phyloP scores from a whole-genome alignment of 2,329 filamentous ascomycete genomes.

The Blastomyces emzantsi region DNA sequence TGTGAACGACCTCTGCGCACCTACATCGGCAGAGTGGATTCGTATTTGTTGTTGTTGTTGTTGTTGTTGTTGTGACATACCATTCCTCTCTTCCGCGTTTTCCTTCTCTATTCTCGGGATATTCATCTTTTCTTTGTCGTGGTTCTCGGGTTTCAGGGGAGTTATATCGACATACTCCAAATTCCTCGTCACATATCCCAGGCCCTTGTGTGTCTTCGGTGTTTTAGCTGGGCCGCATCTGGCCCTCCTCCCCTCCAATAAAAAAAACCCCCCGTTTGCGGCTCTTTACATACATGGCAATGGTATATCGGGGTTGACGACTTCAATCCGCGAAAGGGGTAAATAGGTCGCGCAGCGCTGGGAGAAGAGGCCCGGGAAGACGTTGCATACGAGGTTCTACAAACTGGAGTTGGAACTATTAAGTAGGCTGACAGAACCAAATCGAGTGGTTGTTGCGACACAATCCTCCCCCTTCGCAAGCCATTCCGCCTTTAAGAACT shows the following conservation, averaged over 20 bases:
- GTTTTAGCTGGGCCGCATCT: not conserved
- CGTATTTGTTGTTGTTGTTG: not conserved
- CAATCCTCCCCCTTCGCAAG: not conserved
- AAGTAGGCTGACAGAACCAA: not conserved
- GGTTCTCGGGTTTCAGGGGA: not conserved
- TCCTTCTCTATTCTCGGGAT: not conserved
- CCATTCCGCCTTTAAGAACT: not conserved
- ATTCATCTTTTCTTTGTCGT: not conserved
- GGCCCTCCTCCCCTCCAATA: not conserved
- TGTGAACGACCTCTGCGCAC: not conserved
- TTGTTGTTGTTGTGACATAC: not conserved
- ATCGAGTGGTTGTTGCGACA: not conserved
- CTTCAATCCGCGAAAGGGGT: not conserved
- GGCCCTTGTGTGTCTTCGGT: not conserved
- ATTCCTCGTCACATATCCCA: too few species aligned
- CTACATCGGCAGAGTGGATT: not conserved
- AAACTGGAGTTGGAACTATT: not conserved
- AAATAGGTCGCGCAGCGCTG: not conserved
- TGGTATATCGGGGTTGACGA: slow-evolving; percentile 1
- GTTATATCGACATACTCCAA: not conserved
- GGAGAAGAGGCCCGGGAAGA: not conserved
- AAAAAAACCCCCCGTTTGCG: not conserved
- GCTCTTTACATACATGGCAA: not conserved
- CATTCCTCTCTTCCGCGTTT: not conserved
- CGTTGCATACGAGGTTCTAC: not conserved